Evolutionary conservation across 352 stramenopile species (phyloP), one percentile per base, ranked within the genome.

Genomic region (Phytophthora lateralis): DNA sequence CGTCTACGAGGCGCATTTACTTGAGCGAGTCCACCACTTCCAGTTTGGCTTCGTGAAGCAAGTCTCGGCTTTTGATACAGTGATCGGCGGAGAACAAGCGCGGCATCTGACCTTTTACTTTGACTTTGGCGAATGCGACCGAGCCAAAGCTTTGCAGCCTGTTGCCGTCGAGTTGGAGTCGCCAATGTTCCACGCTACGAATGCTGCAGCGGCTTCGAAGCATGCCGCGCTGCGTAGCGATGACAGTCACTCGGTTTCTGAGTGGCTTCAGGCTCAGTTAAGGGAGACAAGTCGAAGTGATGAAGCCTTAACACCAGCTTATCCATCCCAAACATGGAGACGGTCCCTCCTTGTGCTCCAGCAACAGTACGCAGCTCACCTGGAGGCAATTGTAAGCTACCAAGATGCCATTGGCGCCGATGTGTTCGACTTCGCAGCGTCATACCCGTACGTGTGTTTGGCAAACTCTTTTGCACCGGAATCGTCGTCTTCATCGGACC

Each of bases 361-460:
- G 39, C 48, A 48, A 5, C 49, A 50, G 2, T 86, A 76, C 54
- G 66, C 67, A 0, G 29, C 32, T 5, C 61, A 71, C 34, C 56
- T 86, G 12, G 30, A 21, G 18, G 56, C 60, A 12, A 50, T 11
- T 2, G 75, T 80, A 11, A 39, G 39, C 14, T 85, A 71, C 14
- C 69, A 87, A 32, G 75, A 87, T 20, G 49, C 68, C 2, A 46
- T 84, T 9, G 75, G 56, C 0, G 58, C 53, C 18, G 72, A 87
- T 15, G 62, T 82, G 0, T 77, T 80, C 17, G 77, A 87, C 21
- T 85, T 87, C 27, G 77, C 77, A 32, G 66, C 75, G 0, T 72
- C 62, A 1, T 75, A 75, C n/a, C 73, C 75, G 15, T 85, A 78
- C 50, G 50, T 71, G 12, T 78, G 76, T 51, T 26, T 78, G 21